Evolutionary conservation across 2,329 filamentous ascomycete species (phyloP).

Genomic region (Ilyonectria mors-panacis): DNA sequence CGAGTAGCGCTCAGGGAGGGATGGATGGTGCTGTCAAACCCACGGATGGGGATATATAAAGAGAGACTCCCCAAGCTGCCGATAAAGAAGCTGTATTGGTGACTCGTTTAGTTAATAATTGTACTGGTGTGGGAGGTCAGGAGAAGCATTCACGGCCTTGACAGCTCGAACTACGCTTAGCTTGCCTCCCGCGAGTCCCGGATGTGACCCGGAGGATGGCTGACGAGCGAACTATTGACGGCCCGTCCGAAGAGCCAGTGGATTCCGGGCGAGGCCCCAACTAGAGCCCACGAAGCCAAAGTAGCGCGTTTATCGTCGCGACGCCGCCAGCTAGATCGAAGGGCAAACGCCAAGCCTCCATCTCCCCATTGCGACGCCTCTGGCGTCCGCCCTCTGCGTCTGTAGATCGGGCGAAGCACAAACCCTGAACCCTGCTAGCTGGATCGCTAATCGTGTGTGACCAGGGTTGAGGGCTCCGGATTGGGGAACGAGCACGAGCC

Average conservation of each 20-base stretch:
- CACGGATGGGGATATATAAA: background rate
- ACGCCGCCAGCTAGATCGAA: conserved; percentile 1
- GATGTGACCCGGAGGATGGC: background rate
- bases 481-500: conserved; percentile 42
- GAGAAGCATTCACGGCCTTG: background rate
- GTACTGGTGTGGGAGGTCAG: background rate
- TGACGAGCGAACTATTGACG: background rate
- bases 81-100: no score
- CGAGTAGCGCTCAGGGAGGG: background rate
- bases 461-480: conserved; percentile 38
- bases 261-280: background rate
- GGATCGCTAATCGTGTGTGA: conserved; percentile 34
- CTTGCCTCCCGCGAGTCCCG: background rate
- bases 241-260: background rate
- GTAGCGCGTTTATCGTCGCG: background rate
- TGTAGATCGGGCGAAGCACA: conserved; percentile 36
- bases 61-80: background rate
- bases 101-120: background rate
- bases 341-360: conserved; percentile 32
- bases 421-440: conserved; percentile 46
- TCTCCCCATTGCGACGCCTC: conserved; percentile 10
- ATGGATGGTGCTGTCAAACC: background rate
- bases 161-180: background rate
- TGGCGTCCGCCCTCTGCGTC: conserved; percentile 16
- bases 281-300: background rate